These are phyloP conservation scores for Rhamnella rubrinervis DNA, from an alignment of 331 rosid genomes.

Conservation along the genomic window DNA sequence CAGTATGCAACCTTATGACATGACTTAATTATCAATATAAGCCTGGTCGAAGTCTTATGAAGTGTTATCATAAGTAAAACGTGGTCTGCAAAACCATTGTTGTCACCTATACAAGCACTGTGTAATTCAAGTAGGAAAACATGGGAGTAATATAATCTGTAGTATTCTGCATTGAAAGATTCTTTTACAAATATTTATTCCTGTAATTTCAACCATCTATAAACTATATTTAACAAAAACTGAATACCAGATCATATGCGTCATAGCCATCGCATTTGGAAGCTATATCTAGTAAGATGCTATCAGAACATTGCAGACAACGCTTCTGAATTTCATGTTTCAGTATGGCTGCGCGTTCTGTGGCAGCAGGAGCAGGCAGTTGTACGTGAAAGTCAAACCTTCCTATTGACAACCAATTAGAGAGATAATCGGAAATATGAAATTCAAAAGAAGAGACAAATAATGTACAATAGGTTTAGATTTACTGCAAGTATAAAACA, in stretches of 20 bases:
- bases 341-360: conserved; percentile 79
- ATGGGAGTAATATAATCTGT: no score
- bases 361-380: conserved; percentile 88
- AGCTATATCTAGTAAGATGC: conserved; percentile 71
- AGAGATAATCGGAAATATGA: conserved; percentile 11
- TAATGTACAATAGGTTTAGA: background rate
- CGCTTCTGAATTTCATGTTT: conserved; percentile 85
- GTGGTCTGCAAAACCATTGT: no score
- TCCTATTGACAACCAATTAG: conserved; percentile 40
- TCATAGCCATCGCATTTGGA: conserved; percentile 94
- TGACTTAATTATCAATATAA: no score
- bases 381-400: conserved; percentile 89
- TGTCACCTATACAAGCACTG: no score
- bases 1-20: no score
- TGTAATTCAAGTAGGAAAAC: no score
- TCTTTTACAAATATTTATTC: background rate
- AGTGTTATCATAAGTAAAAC: no score
- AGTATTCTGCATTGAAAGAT: background rate
- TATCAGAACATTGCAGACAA: conserved; percentile 67
- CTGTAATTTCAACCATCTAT: conserved; percentile 7
- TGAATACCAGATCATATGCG: conserved; percentile 91
- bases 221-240: conserved; percentile 5
- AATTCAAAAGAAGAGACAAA: conserved; percentile 5
- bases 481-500: background rate
- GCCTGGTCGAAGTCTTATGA: no score